phyloP scores from a whole-genome alignment of 148 eudicot genomes.

The Beta vulgaris region DNA sequence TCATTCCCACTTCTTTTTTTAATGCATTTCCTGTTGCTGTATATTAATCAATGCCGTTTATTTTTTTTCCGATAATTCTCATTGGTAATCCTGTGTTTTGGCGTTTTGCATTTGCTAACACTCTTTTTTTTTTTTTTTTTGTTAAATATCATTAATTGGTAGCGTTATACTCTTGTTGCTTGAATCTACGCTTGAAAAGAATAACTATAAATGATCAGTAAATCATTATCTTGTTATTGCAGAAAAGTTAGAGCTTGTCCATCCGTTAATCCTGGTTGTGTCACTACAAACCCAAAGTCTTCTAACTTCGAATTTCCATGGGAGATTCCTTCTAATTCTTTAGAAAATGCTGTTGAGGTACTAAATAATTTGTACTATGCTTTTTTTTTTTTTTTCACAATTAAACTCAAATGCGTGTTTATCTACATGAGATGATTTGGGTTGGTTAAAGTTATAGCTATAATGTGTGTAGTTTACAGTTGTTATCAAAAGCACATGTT shows the following conservation, averaged over 20 bases:
- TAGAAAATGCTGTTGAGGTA: conserved; percentile 72
- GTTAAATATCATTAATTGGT: neutral
- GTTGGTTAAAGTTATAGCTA: neutral
- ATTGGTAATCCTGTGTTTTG: too few relatives aligned
- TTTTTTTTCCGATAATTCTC: too few relatives aligned
- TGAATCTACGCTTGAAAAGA: too few relatives aligned
- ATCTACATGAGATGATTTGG: neutral
- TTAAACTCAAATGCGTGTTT: too few relatives aligned
- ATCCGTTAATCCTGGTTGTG: conserved; percentile 78
- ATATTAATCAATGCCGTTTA: too few relatives aligned
- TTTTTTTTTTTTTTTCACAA: neutral
- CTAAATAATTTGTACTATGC: neutral
- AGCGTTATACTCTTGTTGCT: too few relatives aligned
- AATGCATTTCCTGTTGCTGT: neutral
- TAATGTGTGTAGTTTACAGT: neutral
- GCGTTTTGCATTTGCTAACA: too few relatives aligned
- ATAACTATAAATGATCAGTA: too few relatives aligned
- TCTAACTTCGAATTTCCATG: conserved; percentile 78
- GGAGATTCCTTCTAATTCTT: conserved; percentile 53
- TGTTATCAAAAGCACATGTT: too few relatives aligned
- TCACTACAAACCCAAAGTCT: conserved; percentile 78
- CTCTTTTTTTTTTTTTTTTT: neutral
- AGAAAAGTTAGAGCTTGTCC: conserved; percentile 91
- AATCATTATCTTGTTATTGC: conserved; percentile 30
- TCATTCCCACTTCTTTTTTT: neutral